Percentiles rank a stretch among this genome's conserved stretches.
phyloP scores from a whole-genome alignment of 176 grass and related monocot species.

The Juncus inflexus region DNA sequence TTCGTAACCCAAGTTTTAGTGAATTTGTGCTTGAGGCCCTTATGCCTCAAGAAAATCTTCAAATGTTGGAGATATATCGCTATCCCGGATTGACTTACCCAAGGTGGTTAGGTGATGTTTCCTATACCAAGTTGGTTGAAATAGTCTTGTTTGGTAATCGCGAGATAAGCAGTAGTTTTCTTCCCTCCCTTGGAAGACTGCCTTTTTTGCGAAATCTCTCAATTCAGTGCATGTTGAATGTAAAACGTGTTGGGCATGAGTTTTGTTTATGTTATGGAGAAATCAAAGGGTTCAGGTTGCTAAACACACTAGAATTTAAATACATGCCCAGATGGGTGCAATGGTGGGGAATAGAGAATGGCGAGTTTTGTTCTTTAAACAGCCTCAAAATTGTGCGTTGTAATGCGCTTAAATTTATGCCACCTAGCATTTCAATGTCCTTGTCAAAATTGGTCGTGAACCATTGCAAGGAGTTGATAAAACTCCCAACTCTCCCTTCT shows the following conservation, averaged over 20 bases:
- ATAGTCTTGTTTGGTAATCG: constrained; percentile 6
- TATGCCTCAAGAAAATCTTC: constrained; percentile 1
- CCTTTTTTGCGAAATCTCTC: constrained; percentile 19
- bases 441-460: background rate
- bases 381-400: constrained; percentile 7
- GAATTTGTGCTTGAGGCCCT: background rate
- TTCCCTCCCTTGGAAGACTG: constrained; percentile 28
- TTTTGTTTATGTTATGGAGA: constrained; percentile 8
- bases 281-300: background rate
- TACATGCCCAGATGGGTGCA: constrained; percentile 1
- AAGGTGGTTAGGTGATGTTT: constrained; percentile 23
- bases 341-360: background rate
- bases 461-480: background rate
- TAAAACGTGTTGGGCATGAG: background rate
- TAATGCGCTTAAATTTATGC: background rate
- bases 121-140: constrained; percentile 24
- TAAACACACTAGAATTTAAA: constrained; percentile 9
- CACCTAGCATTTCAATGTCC: background rate
- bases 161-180: constrained; percentile 11
- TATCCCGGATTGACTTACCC: constrained; percentile 15
- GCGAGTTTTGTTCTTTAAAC: background rate
- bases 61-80: background rate
- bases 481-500: background rate
- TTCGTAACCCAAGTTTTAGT: background rate
- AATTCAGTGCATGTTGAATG: background rate